phyloP scores from a whole-genome alignment of 2,329 filamentous ascomycete species.

The Beauveria caledonica region DNA sequence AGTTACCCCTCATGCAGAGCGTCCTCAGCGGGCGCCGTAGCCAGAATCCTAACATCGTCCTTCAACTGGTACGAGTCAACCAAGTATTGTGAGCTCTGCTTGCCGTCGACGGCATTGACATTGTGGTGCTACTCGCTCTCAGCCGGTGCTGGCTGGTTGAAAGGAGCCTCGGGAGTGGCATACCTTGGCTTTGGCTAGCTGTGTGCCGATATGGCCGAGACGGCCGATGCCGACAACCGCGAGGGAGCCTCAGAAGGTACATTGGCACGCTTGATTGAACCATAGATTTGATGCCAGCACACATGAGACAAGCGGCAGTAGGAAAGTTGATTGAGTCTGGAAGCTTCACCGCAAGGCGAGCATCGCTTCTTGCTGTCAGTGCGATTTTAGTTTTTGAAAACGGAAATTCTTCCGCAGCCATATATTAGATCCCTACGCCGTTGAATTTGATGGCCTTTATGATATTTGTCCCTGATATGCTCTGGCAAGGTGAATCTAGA shows the following conservation, averaged over 20 bases:
- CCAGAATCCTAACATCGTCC: slow-evolving; percentile 11
- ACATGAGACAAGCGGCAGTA: slow-evolving; percentile 12
- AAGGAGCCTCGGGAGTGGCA: not conserved
- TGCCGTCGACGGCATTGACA: slow-evolving; percentile 11
- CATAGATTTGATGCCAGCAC: slow-evolving; percentile 14
- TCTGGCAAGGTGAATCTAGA: no score
- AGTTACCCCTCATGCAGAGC: slow-evolving; percentile 9
- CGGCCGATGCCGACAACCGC: slow-evolving; percentile 13
- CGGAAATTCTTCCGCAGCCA: slow-evolving; percentile 8
- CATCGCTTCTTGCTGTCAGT: slow-evolving; percentile 5
- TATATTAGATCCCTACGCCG: slow-evolving; percentile 13
- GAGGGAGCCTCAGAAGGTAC: slow-evolving; percentile 8
- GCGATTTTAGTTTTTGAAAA: not conserved
- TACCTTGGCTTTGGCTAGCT: slow-evolving; percentile 14
- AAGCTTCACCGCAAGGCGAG: slow-evolving; percentile 12
- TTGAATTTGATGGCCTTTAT: slow-evolving; percentile 12
- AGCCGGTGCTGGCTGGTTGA: no score
- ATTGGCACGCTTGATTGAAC: slow-evolving; percentile 10
- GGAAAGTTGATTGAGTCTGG: slow-evolving; percentile 8
- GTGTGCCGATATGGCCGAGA: slow-evolving; percentile 13
- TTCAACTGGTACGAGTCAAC: slow-evolving; percentile 8
- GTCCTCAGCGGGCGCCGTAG: slow-evolving; percentile 9
- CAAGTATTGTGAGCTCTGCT: slow-evolving; percentile 11
- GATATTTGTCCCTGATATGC: no score
- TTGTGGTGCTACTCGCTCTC: slow-evolving; percentile 8